Conservation (phyloP, 2,329 filamentous ascomycete species). For the Neobulgaria alba region DNA sequence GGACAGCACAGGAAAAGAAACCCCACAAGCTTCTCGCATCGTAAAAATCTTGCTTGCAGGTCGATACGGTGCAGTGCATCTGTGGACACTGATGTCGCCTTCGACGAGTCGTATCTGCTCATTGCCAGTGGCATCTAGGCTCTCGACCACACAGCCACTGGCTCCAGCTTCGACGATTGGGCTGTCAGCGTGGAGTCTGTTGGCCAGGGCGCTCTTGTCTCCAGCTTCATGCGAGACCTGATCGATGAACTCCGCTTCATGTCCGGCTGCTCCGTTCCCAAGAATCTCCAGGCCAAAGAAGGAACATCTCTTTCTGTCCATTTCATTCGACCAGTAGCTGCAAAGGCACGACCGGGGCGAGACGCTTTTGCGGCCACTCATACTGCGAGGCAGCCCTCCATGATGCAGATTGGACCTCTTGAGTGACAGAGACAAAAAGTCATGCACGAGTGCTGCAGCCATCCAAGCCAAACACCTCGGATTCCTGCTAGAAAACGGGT, state of each 20-base stretch:
- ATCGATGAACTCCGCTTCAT: slow-evolving; percentile 9
- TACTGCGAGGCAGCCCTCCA: slow-evolving; percentile 14
- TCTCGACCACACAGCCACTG: slow-evolving; percentile 8
- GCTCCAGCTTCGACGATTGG: too few species aligned
- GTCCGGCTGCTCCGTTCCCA: slow-evolving; percentile 13
- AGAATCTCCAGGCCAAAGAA: slow-evolving; percentile 3
- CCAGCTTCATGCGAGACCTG: slow-evolving; percentile 14
- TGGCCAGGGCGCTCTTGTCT: slow-evolving; percentile 8
- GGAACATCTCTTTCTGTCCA: slow-evolving; percentile 1
- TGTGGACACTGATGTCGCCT: too few species aligned
- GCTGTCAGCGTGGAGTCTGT: too few species aligned
- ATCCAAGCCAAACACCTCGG: slow-evolving; percentile 2
- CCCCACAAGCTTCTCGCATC: too few species aligned
- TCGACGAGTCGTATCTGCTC: too few species aligned
- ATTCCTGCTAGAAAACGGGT: not conserved
- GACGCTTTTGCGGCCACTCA: slow-evolving; percentile 22
- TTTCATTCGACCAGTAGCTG: slow-evolving; percentile 13
- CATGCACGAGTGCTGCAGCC: slow-evolving; percentile 15
- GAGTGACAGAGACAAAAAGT: slow-evolving; percentile 9
- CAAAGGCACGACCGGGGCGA: slow-evolving; percentile 14
- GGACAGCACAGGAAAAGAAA: too few species aligned
- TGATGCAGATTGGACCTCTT: slow-evolving; percentile 13
- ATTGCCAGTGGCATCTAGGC: too few species aligned
- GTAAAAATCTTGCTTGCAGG: too few species aligned
- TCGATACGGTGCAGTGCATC: too few species aligned